phyloP scores from a whole-genome alignment of 805 yeast genomes.

The Lachancea nothofagi region DNA sequence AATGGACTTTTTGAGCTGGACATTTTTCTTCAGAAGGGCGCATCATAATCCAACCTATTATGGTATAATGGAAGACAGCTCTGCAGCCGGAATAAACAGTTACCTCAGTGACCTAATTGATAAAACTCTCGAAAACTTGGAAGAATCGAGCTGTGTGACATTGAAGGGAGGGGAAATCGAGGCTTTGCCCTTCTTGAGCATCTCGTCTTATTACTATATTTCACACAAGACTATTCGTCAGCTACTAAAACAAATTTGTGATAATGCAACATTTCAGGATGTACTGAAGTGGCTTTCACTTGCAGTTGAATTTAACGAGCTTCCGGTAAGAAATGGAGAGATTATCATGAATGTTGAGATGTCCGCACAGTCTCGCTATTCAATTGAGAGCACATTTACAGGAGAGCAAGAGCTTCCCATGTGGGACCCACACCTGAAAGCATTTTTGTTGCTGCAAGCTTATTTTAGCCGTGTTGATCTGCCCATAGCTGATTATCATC shows the following conservation, averaged over 20 bases:
- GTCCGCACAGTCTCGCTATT: slow-evolving; percentile 66
- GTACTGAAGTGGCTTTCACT: slow-evolving; percentile 42
- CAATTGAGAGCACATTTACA: slow-evolving; percentile 55
- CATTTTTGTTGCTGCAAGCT: slow-evolving; percentile 76
- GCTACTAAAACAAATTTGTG: slow-evolving; percentile 48
- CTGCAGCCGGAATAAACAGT: slow-evolving; percentile 50
- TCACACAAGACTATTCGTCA: slow-evolving; percentile 84
- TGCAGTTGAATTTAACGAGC: slow-evolving; percentile 77
- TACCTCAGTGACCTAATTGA: slow-evolving; percentile 65
- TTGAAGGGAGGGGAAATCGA: slow-evolving; percentile 41
- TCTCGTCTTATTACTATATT: slow-evolving; percentile 86
- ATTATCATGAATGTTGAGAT: slow-evolving; percentile 80
- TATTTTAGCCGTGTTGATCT: slow-evolving; percentile 75
- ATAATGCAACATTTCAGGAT: slow-evolving; percentile 37
- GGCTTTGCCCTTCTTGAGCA: slow-evolving; percentile 77
- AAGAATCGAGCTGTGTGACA: slow-evolving; percentile 65
- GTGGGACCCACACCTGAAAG: slow-evolving; percentile 81
- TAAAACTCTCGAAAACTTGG: slow-evolving; percentile 56
- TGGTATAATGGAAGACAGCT: slow-evolving; percentile 68
- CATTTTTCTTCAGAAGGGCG: slow-evolving; percentile 90
- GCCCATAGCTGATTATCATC: slow-evolving; percentile 92
- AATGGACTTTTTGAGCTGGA: slow-evolving; percentile 91
- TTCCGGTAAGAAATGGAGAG: slow-evolving; percentile 90
- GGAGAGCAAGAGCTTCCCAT: slow-evolving; percentile 53
- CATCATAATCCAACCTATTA: slow-evolving; percentile 88